Percentiles rank a stretch among this genome's conserved stretches.
Evolutionary conservation across 2,329 filamentous ascomycete species (phyloP).

Genomic region (Colletotrichum higginsianum): DNA sequence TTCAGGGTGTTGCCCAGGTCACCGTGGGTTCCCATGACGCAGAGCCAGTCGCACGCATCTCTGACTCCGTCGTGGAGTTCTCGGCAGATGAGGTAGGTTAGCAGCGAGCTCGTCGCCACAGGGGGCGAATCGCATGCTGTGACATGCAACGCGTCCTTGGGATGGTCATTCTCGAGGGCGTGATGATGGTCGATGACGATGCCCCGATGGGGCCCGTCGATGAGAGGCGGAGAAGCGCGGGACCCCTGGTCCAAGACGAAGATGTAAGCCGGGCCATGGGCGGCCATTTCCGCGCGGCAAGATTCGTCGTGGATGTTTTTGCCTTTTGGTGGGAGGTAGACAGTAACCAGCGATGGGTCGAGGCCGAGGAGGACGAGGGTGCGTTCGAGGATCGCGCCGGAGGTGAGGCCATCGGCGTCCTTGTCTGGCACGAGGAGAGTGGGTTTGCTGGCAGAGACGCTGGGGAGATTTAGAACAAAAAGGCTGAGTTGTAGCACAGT

Average conservation of each 20-base stretch:
- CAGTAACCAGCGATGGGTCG: constrained; percentile 64
- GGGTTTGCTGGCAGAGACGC: constrained; percentile 64
- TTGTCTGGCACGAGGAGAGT: constrained; percentile 78
- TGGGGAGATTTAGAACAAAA: constrained; percentile 48
- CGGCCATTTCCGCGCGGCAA: constrained; percentile 69
- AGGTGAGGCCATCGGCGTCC: constrained; percentile 76
- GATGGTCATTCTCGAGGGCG: constrained; percentile 69
- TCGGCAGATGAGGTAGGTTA: constrained; percentile 76
- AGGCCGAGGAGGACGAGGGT: constrained; percentile 73
- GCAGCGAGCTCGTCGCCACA: constrained; percentile 74
- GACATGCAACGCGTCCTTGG: constrained; percentile 67
- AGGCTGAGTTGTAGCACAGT: neutral
- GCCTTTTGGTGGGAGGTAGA: constrained; percentile 74
- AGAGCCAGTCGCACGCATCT: constrained; percentile 71
- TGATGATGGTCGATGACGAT: constrained; percentile 78
- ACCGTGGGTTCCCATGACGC: constrained; percentile 75
- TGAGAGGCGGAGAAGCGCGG: constrained; percentile 62
- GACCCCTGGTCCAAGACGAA: constrained; percentile 58
- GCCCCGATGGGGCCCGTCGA: constrained; percentile 63
- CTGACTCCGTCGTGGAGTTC: constrained; percentile 67
- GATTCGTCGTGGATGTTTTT: constrained; percentile 68
- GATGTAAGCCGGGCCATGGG: constrained; percentile 54
- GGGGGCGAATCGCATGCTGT: constrained; percentile 76
- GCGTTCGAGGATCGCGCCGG: constrained; percentile 74
- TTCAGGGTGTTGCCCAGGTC: constrained; percentile 76